Evolutionary conservation across 2,329 filamentous ascomycete species (phyloP), one percentile per base, ranked within the genome.

Genomic region (Aspergillus neotritici): DNA sequence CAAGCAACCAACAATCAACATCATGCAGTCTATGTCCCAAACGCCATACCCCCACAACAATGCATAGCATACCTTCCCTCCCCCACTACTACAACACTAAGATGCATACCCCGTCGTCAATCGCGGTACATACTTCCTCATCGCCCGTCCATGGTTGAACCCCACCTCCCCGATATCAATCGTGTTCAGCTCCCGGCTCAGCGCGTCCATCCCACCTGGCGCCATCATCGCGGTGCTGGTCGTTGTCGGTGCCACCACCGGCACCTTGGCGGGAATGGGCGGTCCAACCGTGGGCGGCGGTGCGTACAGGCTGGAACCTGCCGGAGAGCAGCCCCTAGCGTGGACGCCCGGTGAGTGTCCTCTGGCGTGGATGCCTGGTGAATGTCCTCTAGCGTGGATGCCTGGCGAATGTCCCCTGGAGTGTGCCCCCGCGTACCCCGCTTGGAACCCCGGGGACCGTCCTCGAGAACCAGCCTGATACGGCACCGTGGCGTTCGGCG

Each of bases 171-270:
- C 72, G 43, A 75, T 73, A 46, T 75, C 71, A 48, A 75, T 75
- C 5, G 63, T 65, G 45, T 67, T 75, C 51, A 83, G 65, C 60
- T 83, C 80, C 29, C 78, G 65, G 40, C 76, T 79, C 37, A 83
- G 61, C 5, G 78, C 75, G 47, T 70, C 71, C 66, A 65, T 61
- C 32, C 52, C 58, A 57, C 51, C 66, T 54, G 42, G 57, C 45
- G 37, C 44, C 46, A 56, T 51, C 10, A 60, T 56, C 5, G 56
- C 54, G 31, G 64, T 63, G 48, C 45, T 57, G 34, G 59, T 60
- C 31, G 43, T 57, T 43, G 39, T 52, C 17, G 53, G 62, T 21
- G 55, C 57, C 11, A 53, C 57, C 7, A 72, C 61, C 2, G 69
- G 69, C 2, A 71, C 62, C 47, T 72, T 72, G 7, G 61, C 61